Percentiles rank a stretch among this genome's conserved stretches.
These are phyloP conservation scores for Colletotrichum sp. DNA, from an alignment of 2,329 filamentous ascomycete genomes.

Conservation along the genomic window DNA sequence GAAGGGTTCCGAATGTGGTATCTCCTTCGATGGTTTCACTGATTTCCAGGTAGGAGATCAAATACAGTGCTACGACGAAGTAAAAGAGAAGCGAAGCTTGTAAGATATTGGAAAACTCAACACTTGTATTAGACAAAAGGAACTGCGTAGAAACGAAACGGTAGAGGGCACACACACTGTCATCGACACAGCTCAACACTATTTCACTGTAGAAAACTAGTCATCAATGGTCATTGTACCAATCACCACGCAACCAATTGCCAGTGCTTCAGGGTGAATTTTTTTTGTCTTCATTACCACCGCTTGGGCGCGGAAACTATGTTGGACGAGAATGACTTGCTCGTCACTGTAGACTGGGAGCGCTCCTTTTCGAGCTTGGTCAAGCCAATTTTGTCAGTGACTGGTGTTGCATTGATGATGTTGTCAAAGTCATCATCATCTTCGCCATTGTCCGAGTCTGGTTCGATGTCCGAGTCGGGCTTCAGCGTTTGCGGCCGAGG, in stretches of 20 bases:
- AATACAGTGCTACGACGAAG: slow-evolving; percentile 87
- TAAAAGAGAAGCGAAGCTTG: slow-evolving; percentile 67
- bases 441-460: slow-evolving; percentile 71
- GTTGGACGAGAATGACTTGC: slow-evolving; percentile 56
- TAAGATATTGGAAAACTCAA: slow-evolving; percentile 26
- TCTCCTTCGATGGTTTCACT: slow-evolving; percentile 81
- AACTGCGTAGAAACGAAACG: neutral
- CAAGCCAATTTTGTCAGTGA: slow-evolving; percentile 83
- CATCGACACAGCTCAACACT: neutral
- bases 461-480: slow-evolving; percentile 70
- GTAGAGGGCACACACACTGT: neutral
- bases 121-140: neutral
- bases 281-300: slow-evolving; percentile 36
- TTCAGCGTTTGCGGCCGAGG: slow-evolving; percentile 59
- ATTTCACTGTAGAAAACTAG: slow-evolving; percentile 4
- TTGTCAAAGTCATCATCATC: slow-evolving; percentile 86
- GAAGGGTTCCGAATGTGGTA: slow-evolving; percentile 93
- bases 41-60: slow-evolving; percentile 82
- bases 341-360: slow-evolving; percentile 51
- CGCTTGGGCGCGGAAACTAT: slow-evolving; percentile 53
- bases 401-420: slow-evolving; percentile 89
- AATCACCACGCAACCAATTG: neutral
- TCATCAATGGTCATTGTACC: neutral
- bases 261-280: neutral
- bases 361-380: slow-evolving; percentile 62